A percentile compares a stretch with the other conserved stretches of the same genome.
phyloP scores from a whole-genome alignment of 78 protist genomes.

The Dictyostelium citrinum region DNA sequence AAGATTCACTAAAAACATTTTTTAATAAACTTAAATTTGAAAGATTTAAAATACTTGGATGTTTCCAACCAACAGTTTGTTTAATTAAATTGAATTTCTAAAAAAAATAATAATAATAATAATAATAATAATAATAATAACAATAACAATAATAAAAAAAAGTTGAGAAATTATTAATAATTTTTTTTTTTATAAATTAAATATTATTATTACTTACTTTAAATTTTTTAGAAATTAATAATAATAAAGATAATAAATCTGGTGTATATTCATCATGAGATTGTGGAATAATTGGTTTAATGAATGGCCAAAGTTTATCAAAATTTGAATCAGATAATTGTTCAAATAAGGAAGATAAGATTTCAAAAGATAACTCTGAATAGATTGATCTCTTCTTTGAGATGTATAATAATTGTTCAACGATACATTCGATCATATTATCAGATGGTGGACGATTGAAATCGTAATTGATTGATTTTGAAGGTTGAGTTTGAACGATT shows the following conservation, averaged over 20 bases:
- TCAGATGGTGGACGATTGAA: slow-evolving; percentile 34
- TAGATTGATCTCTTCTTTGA: slow-evolving; percentile 32
- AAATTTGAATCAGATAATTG: not conserved
- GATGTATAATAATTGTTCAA: slow-evolving; percentile 56
- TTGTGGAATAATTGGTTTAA: slow-evolving; percentile 52
- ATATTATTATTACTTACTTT: not conserved
- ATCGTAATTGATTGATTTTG: slow-evolving; percentile 55
- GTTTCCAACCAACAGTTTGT: slow-evolving; percentile 58
- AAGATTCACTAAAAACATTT: not conserved
- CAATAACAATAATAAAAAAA: no score
- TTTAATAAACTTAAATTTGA: slow-evolving; percentile 28
- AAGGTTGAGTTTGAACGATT: slow-evolving; percentile 6
- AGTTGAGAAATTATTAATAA: not conserved
- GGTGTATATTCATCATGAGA: slow-evolving; percentile 34
- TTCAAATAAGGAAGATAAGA: slow-evolving; percentile 4
- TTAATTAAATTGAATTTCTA: slow-evolving; percentile 39
- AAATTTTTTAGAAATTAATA: slow-evolving; percentile 19
- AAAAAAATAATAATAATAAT: no score
- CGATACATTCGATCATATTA: slow-evolving; percentile 26
- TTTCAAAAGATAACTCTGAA: slow-evolving; percentile 51
- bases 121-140: no score
- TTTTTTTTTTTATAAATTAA: not conserved
- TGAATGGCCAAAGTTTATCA: slow-evolving; percentile 22
- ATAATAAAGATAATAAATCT: slow-evolving; percentile 36
- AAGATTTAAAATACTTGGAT: slow-evolving; percentile 16